Evolutionary conservation across 1,284 basidiomycete genomes (phyloP).

Genomic region (Singerocomus inundabilis): DNA sequence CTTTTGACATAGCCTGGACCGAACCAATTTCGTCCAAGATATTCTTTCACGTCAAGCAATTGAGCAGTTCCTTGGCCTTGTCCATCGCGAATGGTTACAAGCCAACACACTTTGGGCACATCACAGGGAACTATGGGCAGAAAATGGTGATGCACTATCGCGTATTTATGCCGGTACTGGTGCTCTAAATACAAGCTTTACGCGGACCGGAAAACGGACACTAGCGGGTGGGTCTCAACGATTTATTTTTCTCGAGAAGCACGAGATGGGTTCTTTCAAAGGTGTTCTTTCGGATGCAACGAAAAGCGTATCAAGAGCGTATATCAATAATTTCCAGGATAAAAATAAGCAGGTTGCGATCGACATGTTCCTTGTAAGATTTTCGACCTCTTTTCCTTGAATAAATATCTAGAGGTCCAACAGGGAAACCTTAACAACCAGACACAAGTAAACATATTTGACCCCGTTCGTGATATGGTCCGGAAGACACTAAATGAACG

Average conservation of each 20-base stretch:
- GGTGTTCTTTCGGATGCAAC: conserved; percentile 94
- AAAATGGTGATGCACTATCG: conserved; percentile 89
- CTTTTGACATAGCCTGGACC: conserved; percentile 67
- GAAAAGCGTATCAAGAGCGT: conserved; percentile 92
- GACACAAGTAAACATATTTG: conserved; percentile 86
- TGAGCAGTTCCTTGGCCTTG: conserved; percentile 69
- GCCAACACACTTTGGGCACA: conserved; percentile 75
- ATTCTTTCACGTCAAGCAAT: conserved; percentile 79
- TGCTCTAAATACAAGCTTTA: conserved; percentile 94
- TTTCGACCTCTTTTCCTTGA: neutral
- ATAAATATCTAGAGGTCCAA: conserved; percentile 1
- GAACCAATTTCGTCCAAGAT: conserved; percentile 98
- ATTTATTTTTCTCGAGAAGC: neutral
- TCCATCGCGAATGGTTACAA: conserved; percentile 73
- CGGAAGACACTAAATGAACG: conserved; percentile 67
- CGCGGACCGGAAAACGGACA: conserved; percentile 91
- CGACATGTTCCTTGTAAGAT: conserved; percentile 85
- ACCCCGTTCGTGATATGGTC: conserved; percentile 91
- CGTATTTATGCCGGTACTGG: conserved; percentile 97
- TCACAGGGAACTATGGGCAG: conserved; percentile 95
- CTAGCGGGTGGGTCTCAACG: conserved; percentile 58
- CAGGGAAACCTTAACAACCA: conserved; percentile 92
- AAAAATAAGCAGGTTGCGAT: conserved; percentile 93
- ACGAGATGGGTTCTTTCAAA: conserved; percentile 21
- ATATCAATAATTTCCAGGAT: conserved; percentile 98